Conservation (phyloP, 805 yeast species). For the Nakazawaea ernobii region DNA sequence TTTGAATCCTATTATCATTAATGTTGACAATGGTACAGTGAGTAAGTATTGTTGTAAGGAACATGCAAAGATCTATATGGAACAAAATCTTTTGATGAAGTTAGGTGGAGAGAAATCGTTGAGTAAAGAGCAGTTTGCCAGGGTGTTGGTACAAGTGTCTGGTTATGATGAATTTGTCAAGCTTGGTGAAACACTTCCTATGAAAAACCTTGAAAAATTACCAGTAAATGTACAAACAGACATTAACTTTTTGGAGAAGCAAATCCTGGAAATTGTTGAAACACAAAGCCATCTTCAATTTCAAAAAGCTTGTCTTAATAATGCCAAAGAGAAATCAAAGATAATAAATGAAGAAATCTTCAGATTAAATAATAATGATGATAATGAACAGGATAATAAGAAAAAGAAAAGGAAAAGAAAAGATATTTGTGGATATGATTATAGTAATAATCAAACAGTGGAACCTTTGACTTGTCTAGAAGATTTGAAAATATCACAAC, state of each 20-base stretch:
- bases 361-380: constrained; percentile 8
- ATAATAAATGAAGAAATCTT: constrained; percentile 13
- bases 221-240: neutral
- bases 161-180: constrained; percentile 17
- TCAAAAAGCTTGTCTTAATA: constrained; percentile 21
- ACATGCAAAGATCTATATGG: constrained; percentile 55
- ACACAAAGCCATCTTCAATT: constrained; percentile 13
- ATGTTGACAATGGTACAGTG: constrained; percentile 19
- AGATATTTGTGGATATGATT: constrained; percentile 52
- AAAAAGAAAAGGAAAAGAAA: constrained; percentile 24
- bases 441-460: neutral
- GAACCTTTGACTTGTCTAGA: neutral
- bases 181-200: constrained; percentile 39
- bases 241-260: constrained; percentile 18
- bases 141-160: constrained; percentile 14
- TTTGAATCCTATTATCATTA: constrained; percentile 40
- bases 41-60: constrained; percentile 73
- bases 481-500: constrained; percentile 14
- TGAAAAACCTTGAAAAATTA: constrained; percentile 12
- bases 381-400: constrained; percentile 7
- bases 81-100: constrained; percentile 18
- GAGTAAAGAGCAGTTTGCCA: constrained; percentile 11
- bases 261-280: constrained; percentile 14
- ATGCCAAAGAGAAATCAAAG: constrained; percentile 29
- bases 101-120: constrained; percentile 13